Base-by-base conservation (phyloP, 1,284 basidiomycete genomes). In the Hymenochaete sp. region DNA sequence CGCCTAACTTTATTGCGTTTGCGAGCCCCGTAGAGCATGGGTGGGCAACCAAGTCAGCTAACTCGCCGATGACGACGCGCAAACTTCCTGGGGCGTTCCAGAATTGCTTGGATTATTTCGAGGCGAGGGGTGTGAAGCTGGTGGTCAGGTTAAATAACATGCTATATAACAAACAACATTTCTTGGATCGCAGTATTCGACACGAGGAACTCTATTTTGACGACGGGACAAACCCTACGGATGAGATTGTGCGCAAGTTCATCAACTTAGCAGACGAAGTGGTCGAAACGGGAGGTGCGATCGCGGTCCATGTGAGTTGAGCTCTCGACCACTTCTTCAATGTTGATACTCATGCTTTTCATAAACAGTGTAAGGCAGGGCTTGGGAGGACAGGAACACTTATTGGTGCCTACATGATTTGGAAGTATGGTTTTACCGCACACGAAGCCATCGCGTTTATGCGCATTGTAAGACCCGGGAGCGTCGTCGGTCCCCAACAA, bases 361-460 rank as follows among this genome's bases (percentile, higher is more conserved):
- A 26, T 33, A 19, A 35, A 40, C 55, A 96, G 81, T 96, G 92
- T 64, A 96, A 96, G 71, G 92, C 92, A 40, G 92, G 92, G 18
- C 72, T 96, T 16, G 92, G 92, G 18, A 75, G 92, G 41, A 96
- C 92, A 2, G 95, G 96, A 3, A 95, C 93, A 3, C 70, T 98
- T 50, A 95, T 98, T 52, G 93, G 93, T 40, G 96, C 96, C 2
- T 98, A 98, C 70, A 75, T 99, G 47, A 89, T 97, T 55, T 99
- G 96, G 88, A 97, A 96, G 67, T 93, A 98, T 59, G 88, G 88
- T n/a, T 99, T 99, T 61, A 92, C 92, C n/a, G 93, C 95, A 0
- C 81, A 83, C 47, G 96, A 99, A 66, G 93, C 85, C 7, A 98
- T 98, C 51, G 96, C 87, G 0, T 98, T 93, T 65, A 98, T 98